These are phyloP conservation scores for Hanseniaspora hatyaiensis DNA, from an alignment of 805 yeast species.

Conservation along the genomic window DNA sequence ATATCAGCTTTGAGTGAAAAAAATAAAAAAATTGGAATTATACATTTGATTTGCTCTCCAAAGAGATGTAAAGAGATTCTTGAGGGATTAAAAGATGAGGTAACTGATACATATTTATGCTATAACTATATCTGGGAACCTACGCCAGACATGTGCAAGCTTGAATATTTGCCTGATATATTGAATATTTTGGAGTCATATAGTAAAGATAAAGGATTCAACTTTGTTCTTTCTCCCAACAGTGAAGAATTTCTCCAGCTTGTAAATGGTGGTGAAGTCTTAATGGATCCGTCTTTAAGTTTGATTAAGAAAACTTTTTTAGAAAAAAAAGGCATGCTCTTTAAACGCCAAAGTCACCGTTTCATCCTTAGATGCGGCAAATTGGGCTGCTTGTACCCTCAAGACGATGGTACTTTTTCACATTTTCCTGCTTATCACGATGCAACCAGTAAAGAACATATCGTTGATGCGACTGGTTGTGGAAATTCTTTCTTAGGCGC, in stretches of 20 bases:
- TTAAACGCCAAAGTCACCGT: slow-evolving; percentile 23
- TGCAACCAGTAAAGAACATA: slow-evolving; percentile 31
- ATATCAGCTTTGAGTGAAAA: slow-evolving; percentile 17
- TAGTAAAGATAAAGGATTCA: slow-evolving; percentile 11
- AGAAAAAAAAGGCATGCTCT: not conserved
- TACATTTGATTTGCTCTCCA: slow-evolving; percentile 69
- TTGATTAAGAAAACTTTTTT: not conserved
- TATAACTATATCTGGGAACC: slow-evolving; percentile 69
- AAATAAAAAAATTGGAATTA: slow-evolving; percentile 28
- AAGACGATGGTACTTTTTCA: slow-evolving; percentile 25
- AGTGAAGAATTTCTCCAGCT: slow-evolving; percentile 55
- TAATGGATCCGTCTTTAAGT: slow-evolving; percentile 5
- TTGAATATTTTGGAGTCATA: slow-evolving; percentile 19
- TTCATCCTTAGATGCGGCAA: slow-evolving; percentile 65
- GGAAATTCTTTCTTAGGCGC: slow-evolving; percentile 88
- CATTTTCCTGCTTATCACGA: slow-evolving; percentile 62
- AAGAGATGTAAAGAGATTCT: slow-evolving; percentile 44
- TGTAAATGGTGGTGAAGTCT: slow-evolving; percentile 1
- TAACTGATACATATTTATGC: slow-evolving; percentile 21
- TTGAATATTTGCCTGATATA: slow-evolving; percentile 35
- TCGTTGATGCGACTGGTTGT: slow-evolving; percentile 88
- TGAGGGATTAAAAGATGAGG: slow-evolving; percentile 22
- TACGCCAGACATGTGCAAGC: slow-evolving; percentile 59
- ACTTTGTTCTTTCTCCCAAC: slow-evolving; percentile 55
- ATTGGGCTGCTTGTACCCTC: slow-evolving; percentile 45